phyloP scores from a whole-genome alignment of 768 basidiomycete genomes.

The Porphyrellus cyaneotinctus region DNA sequence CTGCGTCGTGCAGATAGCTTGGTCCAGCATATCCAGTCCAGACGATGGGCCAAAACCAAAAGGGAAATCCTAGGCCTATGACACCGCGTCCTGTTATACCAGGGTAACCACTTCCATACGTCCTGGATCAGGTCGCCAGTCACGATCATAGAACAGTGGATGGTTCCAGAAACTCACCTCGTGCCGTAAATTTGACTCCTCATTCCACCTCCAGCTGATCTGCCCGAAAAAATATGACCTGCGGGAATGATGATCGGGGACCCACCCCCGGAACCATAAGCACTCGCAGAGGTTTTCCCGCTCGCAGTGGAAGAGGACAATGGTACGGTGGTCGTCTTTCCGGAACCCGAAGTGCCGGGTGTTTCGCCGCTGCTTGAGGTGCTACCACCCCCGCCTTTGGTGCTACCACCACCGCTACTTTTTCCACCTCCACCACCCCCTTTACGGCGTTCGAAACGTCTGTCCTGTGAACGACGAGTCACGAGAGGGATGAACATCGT shows the following conservation, averaged over 20 bases:
- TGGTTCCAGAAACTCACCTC: constrained; percentile 29
- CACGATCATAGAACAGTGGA: background rate
- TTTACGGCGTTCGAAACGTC: constrained; percentile 26
- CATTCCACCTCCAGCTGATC: constrained; percentile 50
- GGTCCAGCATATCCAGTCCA: constrained; percentile 37
- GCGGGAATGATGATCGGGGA: constrained; percentile 34
- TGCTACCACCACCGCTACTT: constrained; percentile 12
- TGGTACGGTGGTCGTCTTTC: constrained; percentile 17
- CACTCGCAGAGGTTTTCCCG: constrained; percentile 26
- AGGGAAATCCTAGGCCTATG: constrained; percentile 51
- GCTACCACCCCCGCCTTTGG: constrained; percentile 7
- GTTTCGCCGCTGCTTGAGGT: background rate
- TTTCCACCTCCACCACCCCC: constrained; percentile 31
- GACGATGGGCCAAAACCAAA: constrained; percentile 61
- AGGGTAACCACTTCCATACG: constrained; percentile 65
- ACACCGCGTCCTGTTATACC: constrained; percentile 45
- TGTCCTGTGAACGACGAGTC: background rate
- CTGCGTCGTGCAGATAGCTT: constrained; percentile 35
- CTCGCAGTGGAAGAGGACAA: constrained; percentile 14
- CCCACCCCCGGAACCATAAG: constrained; percentile 35
- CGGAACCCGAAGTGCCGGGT: constrained; percentile 2
- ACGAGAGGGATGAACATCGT: constrained; percentile 24
- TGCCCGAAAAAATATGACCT: constrained; percentile 45
- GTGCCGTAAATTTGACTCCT: constrained; percentile 43
- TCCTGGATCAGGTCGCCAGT: constrained; percentile 29